Percentiles rank a stretch among this genome's conserved stretches.
Evolutionary conservation across 2,329 filamentous ascomycete genomes (phyloP).

Genomic region (Exophiala lecanii-corni): DNA sequence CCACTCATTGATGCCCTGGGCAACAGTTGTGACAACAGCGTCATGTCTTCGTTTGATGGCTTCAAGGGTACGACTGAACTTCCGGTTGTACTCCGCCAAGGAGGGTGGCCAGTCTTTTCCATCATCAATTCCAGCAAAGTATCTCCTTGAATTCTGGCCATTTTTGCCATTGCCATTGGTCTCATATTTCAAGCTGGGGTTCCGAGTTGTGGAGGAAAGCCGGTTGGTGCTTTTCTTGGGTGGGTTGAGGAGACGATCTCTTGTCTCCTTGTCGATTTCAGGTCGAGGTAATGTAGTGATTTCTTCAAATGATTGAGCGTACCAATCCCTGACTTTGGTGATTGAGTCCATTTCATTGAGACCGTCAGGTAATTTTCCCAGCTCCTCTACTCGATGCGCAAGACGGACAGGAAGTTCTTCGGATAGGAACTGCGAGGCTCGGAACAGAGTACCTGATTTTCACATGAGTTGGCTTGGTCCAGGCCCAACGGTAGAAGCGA

Average conservation of each 20-base stretch:
- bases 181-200: conserved; percentile 80
- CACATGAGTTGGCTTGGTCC: no score
- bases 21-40: conserved; percentile 94
- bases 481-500: background rate
- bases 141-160: conserved; percentile 58
- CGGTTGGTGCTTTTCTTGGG: conserved; percentile 54
- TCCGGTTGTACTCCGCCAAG: conserved; percentile 87
- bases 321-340: conserved; percentile 92
- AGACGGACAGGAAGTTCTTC: conserved; percentile 96
- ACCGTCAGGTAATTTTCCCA: conserved; percentile 87
- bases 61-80: conserved; percentile 82
- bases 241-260: conserved; percentile 64
- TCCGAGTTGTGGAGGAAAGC: conserved; percentile 77
- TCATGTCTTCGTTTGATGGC: conserved; percentile 95
- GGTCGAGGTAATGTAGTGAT: conserved; percentile 83
- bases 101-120: conserved; percentile 87
- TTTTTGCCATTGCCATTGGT: conserved; percentile 50
- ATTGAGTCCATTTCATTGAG: conserved; percentile 98
- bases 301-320: conserved; percentile 99
- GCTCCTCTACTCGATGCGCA: conserved; percentile 92
- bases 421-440: conserved; percentile 95
- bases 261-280: conserved; percentile 67
- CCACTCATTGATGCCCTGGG: conserved; percentile 96
- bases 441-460: conserved; percentile 86
- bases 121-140: conserved; percentile 91